These are phyloP conservation scores for Penicillium sp. DNA, from an alignment of 2,329 filamentous ascomycete species.

Conservation along the genomic window DNA sequence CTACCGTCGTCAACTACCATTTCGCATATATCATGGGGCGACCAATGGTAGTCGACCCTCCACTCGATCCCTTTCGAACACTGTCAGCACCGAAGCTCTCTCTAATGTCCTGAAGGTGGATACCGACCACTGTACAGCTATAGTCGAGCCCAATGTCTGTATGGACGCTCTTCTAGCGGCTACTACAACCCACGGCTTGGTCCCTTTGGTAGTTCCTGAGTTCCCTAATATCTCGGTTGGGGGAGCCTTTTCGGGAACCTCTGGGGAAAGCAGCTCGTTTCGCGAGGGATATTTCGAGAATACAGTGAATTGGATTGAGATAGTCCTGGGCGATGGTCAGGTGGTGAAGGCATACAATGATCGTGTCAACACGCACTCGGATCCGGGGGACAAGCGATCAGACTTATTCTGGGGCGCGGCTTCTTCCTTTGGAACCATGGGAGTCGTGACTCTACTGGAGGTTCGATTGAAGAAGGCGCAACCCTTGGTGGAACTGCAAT, in stretches of 20 bases:
- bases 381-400: conserved; percentile 37
- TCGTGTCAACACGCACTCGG: conserved; percentile 1
- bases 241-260: conserved; percentile 63
- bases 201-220: conserved; percentile 67
- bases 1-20: conserved; percentile 53
- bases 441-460: conserved; percentile 59
- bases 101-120: conserved; percentile 62
- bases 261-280: conserved; percentile 65
- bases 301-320: conserved; percentile 60
- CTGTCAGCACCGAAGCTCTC: conserved; percentile 65
- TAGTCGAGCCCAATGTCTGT: conserved; percentile 67
- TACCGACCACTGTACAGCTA: conserved; percentile 48
- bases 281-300: conserved; percentile 63
- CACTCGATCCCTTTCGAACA: conserved; percentile 43
- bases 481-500: conserved; percentile 59
- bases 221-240: conserved; percentile 67
- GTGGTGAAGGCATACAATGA: conserved; percentile 47
- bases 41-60: conserved; percentile 69
- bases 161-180: conserved; percentile 63
- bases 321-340: conserved; percentile 59
- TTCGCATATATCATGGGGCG: conserved; percentile 72
- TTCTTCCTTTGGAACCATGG: conserved; percentile 58
- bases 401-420: conserved; percentile 60
- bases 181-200: conserved; percentile 52
- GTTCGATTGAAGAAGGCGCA: conserved; percentile 54